Base-by-base conservation (phyloP, 495 filamentous ascomycete genomes). In the Durotheca rogersii region DNA sequence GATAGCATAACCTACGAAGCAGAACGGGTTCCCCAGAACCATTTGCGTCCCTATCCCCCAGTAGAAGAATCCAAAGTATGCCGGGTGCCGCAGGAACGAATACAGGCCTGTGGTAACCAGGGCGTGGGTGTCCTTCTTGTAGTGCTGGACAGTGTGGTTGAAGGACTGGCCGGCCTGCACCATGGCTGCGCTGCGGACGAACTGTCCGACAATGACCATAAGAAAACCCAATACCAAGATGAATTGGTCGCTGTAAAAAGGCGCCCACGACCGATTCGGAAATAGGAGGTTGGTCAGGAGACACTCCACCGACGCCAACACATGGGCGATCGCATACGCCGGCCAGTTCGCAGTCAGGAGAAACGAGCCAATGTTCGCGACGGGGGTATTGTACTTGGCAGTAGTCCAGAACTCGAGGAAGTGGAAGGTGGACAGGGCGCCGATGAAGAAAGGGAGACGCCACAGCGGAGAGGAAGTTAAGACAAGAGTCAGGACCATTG, bases 61-160 rank as follows among this genome's bases (percentile, higher is more conserved):
- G 86, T 89, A 97, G 64, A 95, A 98, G 70, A 94, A 98, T 1
- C 93, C 93, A 69, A 96, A 96, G 65, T 98, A 98, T 32, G 83
- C 84, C 38, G 93, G 93, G 67, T 98, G 93, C 4, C 93, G 73
- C 37, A 95, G 64, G 23, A 73, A 53, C 6, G 58, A 64, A 33
- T 83, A 84, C 18, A 84, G 68, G 0, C 93, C 93, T 29, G 67
- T 74, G 7, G 84, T 95, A 27, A 98, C 89, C 10, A 98, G 75
- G 6, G 73, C 76, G 64, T 98, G 93, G 0, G 74, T 81, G 21
- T 81, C 70, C 51, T 77, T 79, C 58, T 79, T 81, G 44, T 70
- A 74, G 17, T 76, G 75, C 66, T 89, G 88, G 7, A 97, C 85
- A 27, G 81, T 77, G 60, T 97, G 93, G 55, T 92, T 95, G 76